Evolutionary conservation across 805 yeast species (phyloP), one percentile per base, ranked within the genome.

Genomic region (Pichia thaimueangensis): DNA sequence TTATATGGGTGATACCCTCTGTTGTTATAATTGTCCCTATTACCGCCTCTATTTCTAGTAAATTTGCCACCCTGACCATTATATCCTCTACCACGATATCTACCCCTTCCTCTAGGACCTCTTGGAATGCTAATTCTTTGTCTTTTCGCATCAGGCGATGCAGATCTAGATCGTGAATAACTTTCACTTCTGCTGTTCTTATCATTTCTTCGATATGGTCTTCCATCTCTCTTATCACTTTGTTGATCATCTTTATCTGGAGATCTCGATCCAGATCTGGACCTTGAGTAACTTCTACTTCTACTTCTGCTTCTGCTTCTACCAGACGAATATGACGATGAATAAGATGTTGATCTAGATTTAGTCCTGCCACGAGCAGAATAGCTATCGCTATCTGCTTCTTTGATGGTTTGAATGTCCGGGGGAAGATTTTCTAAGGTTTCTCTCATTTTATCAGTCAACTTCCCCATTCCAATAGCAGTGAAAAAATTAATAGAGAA

Each of bases 401-500:
- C 48, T 31, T 43, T 48, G 31, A 51, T 55, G 2, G 35, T 15
- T 11, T 33, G 24, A 12, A 48, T 48, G 13, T 53, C 55, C 4
- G 53, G 41, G 20, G 62, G 59, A 21, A 59, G 31, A 13, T 45
- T 43, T 33, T 52, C 41, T 20, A 60, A 47, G 2, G 34, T 39
- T 5, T 67, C 71, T 63, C 97, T 74, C 94, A 89, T 83, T 1
- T 67, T 74, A 30, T 86, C 95, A 0, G 97, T 89, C 44, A 91
- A 58, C 2, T 73, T 71, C 35, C 97, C 97, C 37, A 91, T 59
- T 0, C 94, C 94, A 47, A 91, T 87, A 1, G 97, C 96, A 0
- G 97, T 91, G 61, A 91, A 91, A 58, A 73, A 91, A 57, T 91
- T 91, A 57, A 88, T 87, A 2, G 94, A 73, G 58, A 89, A 91